These are phyloP conservation scores for Fragaria nilgerrensis DNA, from an alignment of 306 rosid species.

Conservation along the genomic window DNA sequence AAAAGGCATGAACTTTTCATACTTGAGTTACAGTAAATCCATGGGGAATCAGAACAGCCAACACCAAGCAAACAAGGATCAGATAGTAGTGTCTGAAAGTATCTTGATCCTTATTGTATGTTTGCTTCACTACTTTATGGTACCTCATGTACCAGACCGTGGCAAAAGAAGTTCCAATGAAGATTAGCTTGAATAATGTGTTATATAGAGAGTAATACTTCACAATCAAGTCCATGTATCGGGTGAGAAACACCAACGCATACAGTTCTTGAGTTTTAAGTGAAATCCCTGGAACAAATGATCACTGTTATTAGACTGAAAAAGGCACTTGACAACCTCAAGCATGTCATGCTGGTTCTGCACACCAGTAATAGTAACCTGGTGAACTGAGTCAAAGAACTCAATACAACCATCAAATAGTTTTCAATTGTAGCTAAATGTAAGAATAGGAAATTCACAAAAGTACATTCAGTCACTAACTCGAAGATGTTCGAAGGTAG, in stretches of 20 bases:
- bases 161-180: slow-evolving; percentile 30
- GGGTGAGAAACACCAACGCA: slow-evolving; percentile 34
- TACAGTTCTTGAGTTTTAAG: slow-evolving; percentile 45
- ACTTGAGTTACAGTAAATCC: slow-evolving; percentile 22
- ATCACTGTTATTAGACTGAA: not conserved
- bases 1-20: not conserved
- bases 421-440: not conserved
- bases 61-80: slow-evolving; percentile 18
- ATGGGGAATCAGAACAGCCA: slow-evolving; percentile 28
- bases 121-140: slow-evolving; percentile 42
- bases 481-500: not conserved
- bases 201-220: slow-evolving; percentile 31
- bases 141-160: slow-evolving; percentile 43
- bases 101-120: slow-evolving; percentile 38
- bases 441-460: not conserved
- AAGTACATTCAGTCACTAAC: not conserved
- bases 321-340: not conserved
- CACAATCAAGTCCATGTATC: slow-evolving; percentile 35
- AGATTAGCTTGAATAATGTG: slow-evolving; percentile 22
- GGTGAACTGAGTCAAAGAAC: not conserved
- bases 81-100: slow-evolving; percentile 36
- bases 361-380: not conserved
- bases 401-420: not conserved
- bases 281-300: slow-evolving; percentile 36
- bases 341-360: not conserved